These are phyloP conservation scores for Sclerospora graminicola DNA, from an alignment of 352 stramenopile species.

Conservation along the genomic window DNA sequence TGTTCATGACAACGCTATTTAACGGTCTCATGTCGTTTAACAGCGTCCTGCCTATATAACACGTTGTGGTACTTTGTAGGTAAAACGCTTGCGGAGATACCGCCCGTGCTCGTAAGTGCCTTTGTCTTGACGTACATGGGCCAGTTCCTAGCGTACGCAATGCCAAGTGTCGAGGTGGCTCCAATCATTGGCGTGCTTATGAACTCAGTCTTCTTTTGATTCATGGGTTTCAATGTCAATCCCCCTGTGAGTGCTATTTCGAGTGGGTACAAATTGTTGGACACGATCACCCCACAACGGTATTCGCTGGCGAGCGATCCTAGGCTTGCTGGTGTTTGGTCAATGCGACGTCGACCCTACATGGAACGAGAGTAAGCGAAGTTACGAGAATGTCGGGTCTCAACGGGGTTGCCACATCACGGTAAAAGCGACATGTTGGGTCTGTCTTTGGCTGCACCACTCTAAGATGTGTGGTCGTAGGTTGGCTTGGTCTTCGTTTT, in stretches of 20 bases:
- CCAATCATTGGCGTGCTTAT: conserved; percentile 11
- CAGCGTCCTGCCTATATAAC: too few relatives aligned
- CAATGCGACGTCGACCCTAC: too few relatives aligned
- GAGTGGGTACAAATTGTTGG: conserved; percentile 3
- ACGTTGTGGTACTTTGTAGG: conserved; percentile 68
- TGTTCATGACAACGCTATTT: conserved; percentile 54
- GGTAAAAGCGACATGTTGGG: too few relatives aligned
- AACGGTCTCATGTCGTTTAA: conserved; percentile 62
- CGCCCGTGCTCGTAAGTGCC: conserved; percentile 30
- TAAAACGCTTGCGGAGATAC: conserved; percentile 77
- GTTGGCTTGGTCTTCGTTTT: too few relatives aligned
- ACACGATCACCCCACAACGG: conserved; percentile 15
- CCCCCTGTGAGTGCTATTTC: conserved; percentile 19
- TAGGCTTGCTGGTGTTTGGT: conserved; percentile 12
- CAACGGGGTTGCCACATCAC: too few relatives aligned
- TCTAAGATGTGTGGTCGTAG: too few relatives aligned
- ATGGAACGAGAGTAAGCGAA: too few relatives aligned
- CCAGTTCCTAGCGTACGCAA: conserved; percentile 11
- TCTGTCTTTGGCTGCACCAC: too few relatives aligned
- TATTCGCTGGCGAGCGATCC: conserved; percentile 17
- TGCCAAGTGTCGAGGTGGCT: conserved; percentile 7
- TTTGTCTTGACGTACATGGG: conserved; percentile 36
- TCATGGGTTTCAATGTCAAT: conserved; percentile 25
- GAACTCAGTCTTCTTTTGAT: conserved; percentile 16
- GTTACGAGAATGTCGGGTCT: too few relatives aligned